phyloP scores from a whole-genome alignment of 345 rosid species.

The Salix exigua region DNA sequence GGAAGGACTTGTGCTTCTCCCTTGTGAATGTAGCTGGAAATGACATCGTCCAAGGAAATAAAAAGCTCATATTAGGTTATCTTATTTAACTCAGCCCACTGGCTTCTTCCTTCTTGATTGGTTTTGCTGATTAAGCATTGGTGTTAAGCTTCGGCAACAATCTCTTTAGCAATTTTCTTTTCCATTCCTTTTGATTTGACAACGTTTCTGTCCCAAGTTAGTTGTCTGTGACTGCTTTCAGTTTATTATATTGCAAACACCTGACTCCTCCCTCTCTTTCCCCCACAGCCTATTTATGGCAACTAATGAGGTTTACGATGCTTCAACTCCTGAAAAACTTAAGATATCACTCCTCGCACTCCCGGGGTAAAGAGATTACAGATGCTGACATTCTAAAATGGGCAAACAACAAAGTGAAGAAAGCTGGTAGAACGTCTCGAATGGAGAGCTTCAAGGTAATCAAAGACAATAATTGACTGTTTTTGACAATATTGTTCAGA shows the following conservation, averaged over 20 bases:
- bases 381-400: constrained; percentile 81
- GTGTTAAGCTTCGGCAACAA: background rate
- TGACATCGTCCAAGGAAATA: constrained; percentile 89
- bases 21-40: constrained; percentile 97
- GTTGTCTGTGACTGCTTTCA: background rate
- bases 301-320: constrained; percentile 94
- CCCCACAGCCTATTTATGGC: constrained; percentile 83
- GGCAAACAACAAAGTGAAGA: constrained; percentile 90
- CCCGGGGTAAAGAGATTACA: constrained; percentile 90
- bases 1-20: constrained; percentile 70
- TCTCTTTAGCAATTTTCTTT: background rate
- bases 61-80: constrained; percentile 74
- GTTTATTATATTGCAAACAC: background rate
- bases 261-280: constrained; percentile 12
- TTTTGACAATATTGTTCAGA: background rate
- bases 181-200: background rate
- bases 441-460: constrained; percentile 93
- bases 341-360: constrained; percentile 52
- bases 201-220: background rate
- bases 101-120: background rate
- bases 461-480: background rate
- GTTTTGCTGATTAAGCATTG: background rate
- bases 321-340: constrained; percentile 90
- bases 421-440: constrained; percentile 57
- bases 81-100: background rate